phyloP scores from a whole-genome alignment of 495 filamentous ascomycete species.

The Aspergillus sclerotioniger region DNA sequence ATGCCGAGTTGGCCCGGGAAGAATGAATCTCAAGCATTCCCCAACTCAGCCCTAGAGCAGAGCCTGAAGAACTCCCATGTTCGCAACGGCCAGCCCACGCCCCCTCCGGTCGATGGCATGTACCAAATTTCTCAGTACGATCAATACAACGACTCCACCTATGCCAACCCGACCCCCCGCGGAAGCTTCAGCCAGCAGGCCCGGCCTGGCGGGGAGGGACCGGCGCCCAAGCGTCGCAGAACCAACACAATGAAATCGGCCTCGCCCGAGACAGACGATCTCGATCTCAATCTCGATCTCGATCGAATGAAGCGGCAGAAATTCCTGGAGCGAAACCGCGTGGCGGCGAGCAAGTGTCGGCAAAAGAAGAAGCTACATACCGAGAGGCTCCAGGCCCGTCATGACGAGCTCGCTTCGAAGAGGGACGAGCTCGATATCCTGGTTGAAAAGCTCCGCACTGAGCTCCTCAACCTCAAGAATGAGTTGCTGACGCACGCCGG shows the following conservation, averaged over 20 bases:
- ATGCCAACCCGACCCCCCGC: not conserved
- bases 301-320: constrained; percentile 35
- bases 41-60: not conserved
- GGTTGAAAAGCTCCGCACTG: constrained; percentile 37
- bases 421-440: constrained; percentile 64
- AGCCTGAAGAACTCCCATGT: constrained; percentile 30
- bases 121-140: not conserved
- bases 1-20: not conserved
- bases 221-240: not conserved
- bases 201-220: not conserved
- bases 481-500: constrained; percentile 58
- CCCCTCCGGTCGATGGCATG: constrained; percentile 35
- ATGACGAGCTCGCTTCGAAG: constrained; percentile 52
- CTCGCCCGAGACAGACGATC: not conserved
- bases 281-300: constrained; percentile 12
- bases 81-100: constrained; percentile 45
- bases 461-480: constrained; percentile 54
- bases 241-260: not conserved
- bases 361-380: constrained; percentile 81
- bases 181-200: constrained; percentile 3
- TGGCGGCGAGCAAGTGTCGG: constrained; percentile 83
- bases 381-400: constrained; percentile 50
- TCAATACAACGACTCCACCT: not conserved
- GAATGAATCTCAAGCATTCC: not conserved
- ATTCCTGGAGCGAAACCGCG: constrained; percentile 77